Evolutionary conservation across 345 rosid species (phyloP), one percentile per base, ranked within the genome.

Genomic region (Passiflora organensis): DNA sequence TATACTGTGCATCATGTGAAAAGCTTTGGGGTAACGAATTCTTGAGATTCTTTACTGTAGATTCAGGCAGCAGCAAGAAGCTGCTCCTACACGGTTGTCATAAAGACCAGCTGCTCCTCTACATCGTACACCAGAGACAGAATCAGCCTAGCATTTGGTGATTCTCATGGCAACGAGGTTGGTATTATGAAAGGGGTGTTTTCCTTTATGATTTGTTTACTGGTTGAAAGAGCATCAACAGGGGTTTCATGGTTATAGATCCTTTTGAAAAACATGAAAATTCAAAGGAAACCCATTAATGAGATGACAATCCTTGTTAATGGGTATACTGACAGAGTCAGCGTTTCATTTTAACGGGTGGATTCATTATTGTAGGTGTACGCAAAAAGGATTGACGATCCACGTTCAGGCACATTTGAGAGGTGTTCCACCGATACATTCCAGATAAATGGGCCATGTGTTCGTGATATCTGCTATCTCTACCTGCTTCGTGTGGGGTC

Each of bases 381-480:
- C 56, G 78, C 72, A 15, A 68, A 76, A 12, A 79, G 80, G 47
- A 45, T 87, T 14, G 91, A 82, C 37, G 76, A 80, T 58, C 82
- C 83, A 64, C 56, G 21, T 16, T 18, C 85, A 17, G 55, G 78
- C 19, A 55, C 78, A 17, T 82, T 87, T 32, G 87, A 79, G 52
- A 68, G 82, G 59, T 82, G 96, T 58, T 80, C 89, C 0, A 59
- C 78, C 0, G 89, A 87, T 64, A 82, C 87, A 1, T 87, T 80
- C 48, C 62, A 70, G 58, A 65, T 87, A 34, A 50, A 53, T 2
- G 90, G 94, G 1, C 87, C 82, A 0, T 81, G 94, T 61, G 54
- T 78, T 17, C 48, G 70, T 50, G 75, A 78, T 15, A 20, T 82
- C 5, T 79, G 90, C 59, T 81, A 71, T 48, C 49, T 77, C 6